A percentile compares a stretch with the other conserved stretches of the same genome.
Conservation (phyloP, 2,329 filamentous ascomycete genomes). For the Corynespora cassiicola region DNA sequence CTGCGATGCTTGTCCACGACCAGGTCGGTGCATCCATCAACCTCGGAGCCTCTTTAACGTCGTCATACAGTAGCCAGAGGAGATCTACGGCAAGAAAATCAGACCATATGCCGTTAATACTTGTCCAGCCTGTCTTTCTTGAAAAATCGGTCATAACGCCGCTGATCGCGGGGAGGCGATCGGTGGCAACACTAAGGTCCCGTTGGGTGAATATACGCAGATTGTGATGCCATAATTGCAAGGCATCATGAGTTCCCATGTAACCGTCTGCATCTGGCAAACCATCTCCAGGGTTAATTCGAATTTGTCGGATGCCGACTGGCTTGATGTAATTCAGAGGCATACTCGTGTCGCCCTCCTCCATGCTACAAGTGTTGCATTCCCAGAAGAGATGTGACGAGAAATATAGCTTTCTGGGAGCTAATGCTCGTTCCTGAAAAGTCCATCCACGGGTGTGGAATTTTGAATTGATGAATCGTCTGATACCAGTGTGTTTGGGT, state of each 20-base stretch:
- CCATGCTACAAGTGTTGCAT: background rate
- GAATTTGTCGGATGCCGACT: too few species aligned
- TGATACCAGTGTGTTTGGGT: too few species aligned
- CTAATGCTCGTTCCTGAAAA: conserved; percentile 2
- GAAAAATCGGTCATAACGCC: background rate
- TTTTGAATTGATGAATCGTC: background rate
- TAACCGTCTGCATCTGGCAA: too few species aligned
- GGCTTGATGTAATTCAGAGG: too few species aligned
- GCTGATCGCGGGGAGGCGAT: background rate
- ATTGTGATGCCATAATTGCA: too few species aligned
- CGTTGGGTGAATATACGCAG: background rate
- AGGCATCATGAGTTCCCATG: too few species aligned
- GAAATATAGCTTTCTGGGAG: conserved; percentile 2
- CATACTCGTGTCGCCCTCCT: too few species aligned
- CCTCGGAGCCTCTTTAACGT: background rate
- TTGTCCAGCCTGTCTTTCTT: background rate
- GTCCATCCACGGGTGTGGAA: conserved; percentile 1
- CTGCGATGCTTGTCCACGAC: conserved; percentile 3
- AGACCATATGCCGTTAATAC: background rate
- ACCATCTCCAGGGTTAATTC: too few species aligned
- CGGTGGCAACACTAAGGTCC: background rate
- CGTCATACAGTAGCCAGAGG: background rate
- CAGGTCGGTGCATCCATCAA: background rate
- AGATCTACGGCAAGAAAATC: background rate
- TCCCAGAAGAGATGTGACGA: conserved; percentile 1